Base-by-base conservation (phyloP, 1,139 yeast species). In the Saccharomycopsis hybrid region DNA sequence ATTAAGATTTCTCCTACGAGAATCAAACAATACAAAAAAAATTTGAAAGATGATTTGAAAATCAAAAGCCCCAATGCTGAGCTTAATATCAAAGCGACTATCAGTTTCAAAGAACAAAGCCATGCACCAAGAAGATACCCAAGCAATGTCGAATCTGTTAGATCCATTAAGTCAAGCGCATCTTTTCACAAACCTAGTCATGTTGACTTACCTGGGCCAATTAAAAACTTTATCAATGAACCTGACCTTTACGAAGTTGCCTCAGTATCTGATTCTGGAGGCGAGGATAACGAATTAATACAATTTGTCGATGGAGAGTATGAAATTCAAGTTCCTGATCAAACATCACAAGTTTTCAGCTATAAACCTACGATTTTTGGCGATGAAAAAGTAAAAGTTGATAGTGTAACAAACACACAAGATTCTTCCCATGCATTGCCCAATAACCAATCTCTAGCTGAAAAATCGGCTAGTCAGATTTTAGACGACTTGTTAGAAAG, bases 1-100 rank as follows among this genome's bases (percentile, higher is more conserved):
- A 37, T 52, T 9, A 33, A 46, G 29, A 28, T 51, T 4, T 46
- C 54, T 2, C 38, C 46, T 4, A 13, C 45, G 27, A 48, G 40
- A 41, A 18, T 47, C 13, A 25, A 32, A 11, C 11, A 24, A n/a
- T 25, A 44, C 3, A 48, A 44, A 37, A 44, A 43, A 25, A 29
- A 29, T 9, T 5, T 32, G 5, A n/a, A n/a, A n/a, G n/a, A n/a
- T n/a, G n/a, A n/a, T n/a, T n/a, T n/a, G n/a, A n/a, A n/a, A n/a
- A n/a, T n/a, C n/a, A n/a, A n/a, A n/a, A n/a, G n/a, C n/a, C n/a
- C n/a, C n/a, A n/a, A n/a, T n/a, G n/a, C 18, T 24, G 5, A 36
- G 24, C 7, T 36, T 9, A 24, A 36, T 8, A 36, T 36, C 7
- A 36, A 36, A 5, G 39, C 39, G 5, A 8, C 39, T 8, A 13